phyloP scores from a whole-genome alignment of 805 yeast species.

The Cyberlindnera euphorbiae region DNA sequence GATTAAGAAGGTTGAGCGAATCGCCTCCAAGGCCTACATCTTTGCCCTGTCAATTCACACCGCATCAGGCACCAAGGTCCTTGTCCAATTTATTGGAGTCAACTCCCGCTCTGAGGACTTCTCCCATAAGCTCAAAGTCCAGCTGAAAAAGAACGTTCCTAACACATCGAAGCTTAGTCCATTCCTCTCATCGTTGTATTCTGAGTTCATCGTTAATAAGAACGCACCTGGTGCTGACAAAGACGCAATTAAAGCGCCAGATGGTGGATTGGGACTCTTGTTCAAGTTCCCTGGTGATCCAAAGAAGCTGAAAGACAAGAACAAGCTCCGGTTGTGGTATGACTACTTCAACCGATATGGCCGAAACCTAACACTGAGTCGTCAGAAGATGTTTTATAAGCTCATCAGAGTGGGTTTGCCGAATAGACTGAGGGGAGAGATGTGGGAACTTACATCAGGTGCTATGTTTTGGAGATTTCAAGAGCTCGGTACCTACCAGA shows the following conservation, averaged over 20 bases:
- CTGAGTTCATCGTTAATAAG: slow-evolving; percentile 74
- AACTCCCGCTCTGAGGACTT: slow-evolving; percentile 77
- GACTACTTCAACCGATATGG: slow-evolving; percentile 85
- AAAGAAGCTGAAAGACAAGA: slow-evolving; percentile 66
- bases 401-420: slow-evolving; percentile 89
- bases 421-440: slow-evolving; percentile 89
- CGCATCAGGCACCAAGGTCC: slow-evolving; percentile 55
- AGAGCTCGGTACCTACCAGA: slow-evolving; percentile 53
- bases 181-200: slow-evolving; percentile 69
- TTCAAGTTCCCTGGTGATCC: slow-evolving; percentile 92
- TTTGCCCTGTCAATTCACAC: slow-evolving; percentile 74
- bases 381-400: slow-evolving; percentile 74
- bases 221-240: slow-evolving; percentile 29
- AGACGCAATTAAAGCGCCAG: slow-evolving; percentile 48
- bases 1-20: slow-evolving; percentile 77
- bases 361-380: slow-evolving; percentile 69
- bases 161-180: slow-evolving; percentile 58
- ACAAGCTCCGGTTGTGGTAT: slow-evolving; percentile 90
- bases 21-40: slow-evolving; percentile 69
- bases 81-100: slow-evolving; percentile 73
- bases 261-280: slow-evolving; percentile 80
- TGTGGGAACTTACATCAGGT: slow-evolving; percentile 93
- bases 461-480: slow-evolving; percentile 70
- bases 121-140: slow-evolving; percentile 59
- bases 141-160: slow-evolving; percentile 57